Conservation (phyloP, 116 monocot genomes). For the Papilionanthe hybrid region DNA sequence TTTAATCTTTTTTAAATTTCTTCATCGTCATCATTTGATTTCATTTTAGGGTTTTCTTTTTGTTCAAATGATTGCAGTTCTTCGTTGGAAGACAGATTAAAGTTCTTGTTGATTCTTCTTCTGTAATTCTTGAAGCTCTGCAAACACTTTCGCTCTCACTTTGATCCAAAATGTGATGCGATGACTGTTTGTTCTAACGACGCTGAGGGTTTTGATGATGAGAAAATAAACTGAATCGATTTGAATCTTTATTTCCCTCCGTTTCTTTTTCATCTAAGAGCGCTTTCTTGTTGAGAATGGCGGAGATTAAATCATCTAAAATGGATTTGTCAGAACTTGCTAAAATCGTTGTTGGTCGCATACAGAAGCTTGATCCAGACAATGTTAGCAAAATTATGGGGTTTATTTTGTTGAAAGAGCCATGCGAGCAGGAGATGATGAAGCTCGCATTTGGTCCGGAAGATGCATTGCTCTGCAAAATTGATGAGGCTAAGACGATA, state of each 20-base stretch:
- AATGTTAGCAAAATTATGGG: slow-evolving; percentile 65
- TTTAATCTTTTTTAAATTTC: neutral
- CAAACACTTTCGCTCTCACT: too few relatives aligned
- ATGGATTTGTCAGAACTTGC: slow-evolving; percentile 69
- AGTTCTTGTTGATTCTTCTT: too few relatives aligned
- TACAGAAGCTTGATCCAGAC: slow-evolving; percentile 70
- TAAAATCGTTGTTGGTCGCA: slow-evolving; percentile 39
- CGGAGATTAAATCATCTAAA: slow-evolving; percentile 7
- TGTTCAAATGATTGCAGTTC: neutral
- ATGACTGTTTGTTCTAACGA: neutral
- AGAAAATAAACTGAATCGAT: neutral
- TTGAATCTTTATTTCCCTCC: neutral
- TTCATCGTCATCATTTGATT: too few relatives aligned
- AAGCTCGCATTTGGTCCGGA: slow-evolving; percentile 57
- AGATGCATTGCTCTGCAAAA: slow-evolving; percentile 26
- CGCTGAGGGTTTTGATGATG: neutral
- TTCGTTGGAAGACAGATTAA: neutral
- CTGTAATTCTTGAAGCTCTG: too few relatives aligned
- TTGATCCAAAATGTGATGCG: too few relatives aligned
- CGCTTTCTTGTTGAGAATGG: neutral
- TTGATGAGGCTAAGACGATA: slow-evolving; percentile 46
- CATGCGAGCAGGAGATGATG: slow-evolving; percentile 50
- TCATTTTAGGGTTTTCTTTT: too few relatives aligned
- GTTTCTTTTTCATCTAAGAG: neutral
- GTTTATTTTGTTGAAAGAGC: slow-evolving; percentile 49